Evolutionary conservation across 495 filamentous ascomycete genomes (phyloP).

Genomic region (Talaromyces stipitatus): DNA sequence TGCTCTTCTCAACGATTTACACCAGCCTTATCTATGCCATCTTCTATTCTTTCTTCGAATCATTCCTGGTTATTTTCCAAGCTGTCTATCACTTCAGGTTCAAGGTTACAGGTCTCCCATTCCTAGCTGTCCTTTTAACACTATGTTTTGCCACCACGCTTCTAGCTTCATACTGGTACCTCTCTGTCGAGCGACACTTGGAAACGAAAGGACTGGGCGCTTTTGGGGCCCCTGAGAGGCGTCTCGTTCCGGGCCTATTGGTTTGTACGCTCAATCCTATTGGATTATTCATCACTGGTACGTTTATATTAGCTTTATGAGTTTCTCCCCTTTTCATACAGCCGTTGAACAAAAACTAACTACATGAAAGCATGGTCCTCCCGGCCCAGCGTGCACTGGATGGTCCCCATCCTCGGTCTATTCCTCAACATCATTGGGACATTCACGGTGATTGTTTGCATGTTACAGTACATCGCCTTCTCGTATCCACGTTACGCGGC

Average conservation of each 20-base stretch:
- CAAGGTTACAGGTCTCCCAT: constrained; percentile 38
- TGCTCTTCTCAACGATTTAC: constrained; percentile 45
- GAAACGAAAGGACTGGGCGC: no score
- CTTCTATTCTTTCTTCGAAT: constrained; percentile 51
- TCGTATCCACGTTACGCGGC: constrained; percentile 36
- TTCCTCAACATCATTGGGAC: constrained; percentile 44
- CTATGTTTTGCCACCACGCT: constrained; percentile 15
- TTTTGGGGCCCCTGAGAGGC: no score
- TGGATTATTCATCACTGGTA: no score
- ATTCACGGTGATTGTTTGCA: constrained; percentile 47
- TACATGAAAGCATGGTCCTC: neutral
- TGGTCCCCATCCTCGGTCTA: constrained; percentile 27
- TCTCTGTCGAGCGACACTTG: no score
- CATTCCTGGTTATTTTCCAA: constrained; percentile 45
- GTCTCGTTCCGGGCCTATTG: no score
- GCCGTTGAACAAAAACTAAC: no score
- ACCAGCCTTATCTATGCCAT: constrained; percentile 46
- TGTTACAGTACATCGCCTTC: constrained; percentile 37
- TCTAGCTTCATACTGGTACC: constrained; percentile 38
- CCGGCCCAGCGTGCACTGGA: neutral
- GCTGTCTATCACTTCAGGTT: constrained; percentile 40
- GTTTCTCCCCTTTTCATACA: no score
- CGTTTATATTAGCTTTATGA: no score
- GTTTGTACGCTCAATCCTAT: no score
- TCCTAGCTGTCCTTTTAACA: no score